Evolutionary conservation across 2,329 filamentous ascomycete genomes (phyloP), one percentile per base, ranked within the genome.

Genomic region (Colletotrichum godetiae): DNA sequence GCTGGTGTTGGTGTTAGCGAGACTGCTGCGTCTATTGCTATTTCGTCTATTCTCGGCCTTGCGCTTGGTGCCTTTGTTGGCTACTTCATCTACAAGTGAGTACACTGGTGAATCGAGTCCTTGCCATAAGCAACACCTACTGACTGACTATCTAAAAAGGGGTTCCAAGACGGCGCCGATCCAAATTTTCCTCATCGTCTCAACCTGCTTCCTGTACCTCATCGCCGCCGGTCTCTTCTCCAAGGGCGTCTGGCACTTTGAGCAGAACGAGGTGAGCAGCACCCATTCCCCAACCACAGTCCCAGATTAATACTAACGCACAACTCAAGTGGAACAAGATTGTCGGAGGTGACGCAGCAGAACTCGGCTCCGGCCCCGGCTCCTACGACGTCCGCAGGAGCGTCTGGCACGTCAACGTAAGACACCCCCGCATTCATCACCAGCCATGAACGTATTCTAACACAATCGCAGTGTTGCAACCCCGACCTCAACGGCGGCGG

Each of bases 211-310:
- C 78, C 84, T 97, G 22, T 97, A 97, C 79, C 89, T 97, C 10
- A 92, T 97, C 31, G 93, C 93, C 11, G 94, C 93, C 1, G 94
- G 94, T 68, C 89, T 96, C 67, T 94, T 95, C 84, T 95, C 93
- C 12, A 91, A 91, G 74, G 89, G 89, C 1, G 88, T 95, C 22
- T 95, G 93, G 93, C 88, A 85, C 73, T 89, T 97, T 65, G 89
- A 96, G 80, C 87, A 86, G 76, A 86, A 95, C 71, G 63, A 73
- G 68, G 68, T 72, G 1, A 13, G 56, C 15, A n/a, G 5, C 11
- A 1, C 1, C 42, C 75, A 55, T 53, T 35, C 24, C 24, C 4
- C 15, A 1, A 19, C 15, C 2, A 4, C 35, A 59, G 27, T 22
- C 11, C 13, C 5, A 13, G 12, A 5, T n/a, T 11, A 15, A 15